Percentiles rank a stretch among this genome's conserved stretches.
Evolutionary conservation across 148 eudicot genomes (phyloP).

Genomic region (Chenopodium quinoa): DNA sequence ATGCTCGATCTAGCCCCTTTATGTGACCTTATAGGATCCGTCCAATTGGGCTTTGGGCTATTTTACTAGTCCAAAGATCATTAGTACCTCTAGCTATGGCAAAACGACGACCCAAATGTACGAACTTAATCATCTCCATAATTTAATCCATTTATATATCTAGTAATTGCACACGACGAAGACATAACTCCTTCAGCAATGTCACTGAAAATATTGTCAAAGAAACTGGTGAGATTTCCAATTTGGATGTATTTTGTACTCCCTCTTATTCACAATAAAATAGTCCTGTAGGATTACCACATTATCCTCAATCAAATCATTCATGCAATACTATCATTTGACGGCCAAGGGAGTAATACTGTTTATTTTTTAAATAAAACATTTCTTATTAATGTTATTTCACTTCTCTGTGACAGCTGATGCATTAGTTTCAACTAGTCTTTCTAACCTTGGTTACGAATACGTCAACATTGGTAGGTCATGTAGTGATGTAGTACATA

Average conservation of each 20-base stretch:
- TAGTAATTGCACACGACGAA: no score
- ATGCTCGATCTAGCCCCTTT: no score
- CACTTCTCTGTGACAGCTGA: slow-evolving; percentile 47
- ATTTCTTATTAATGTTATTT: not conserved
- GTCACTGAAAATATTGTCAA: slow-evolving; percentile 31
- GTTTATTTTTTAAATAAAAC: not conserved
- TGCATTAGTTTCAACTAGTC: slow-evolving; percentile 72
- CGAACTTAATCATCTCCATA: no score
- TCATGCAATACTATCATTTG: not conserved
- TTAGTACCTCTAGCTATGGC: no score
- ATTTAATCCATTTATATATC: no score
- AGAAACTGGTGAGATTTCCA: slow-evolving; percentile 32
- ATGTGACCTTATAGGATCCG: no score
- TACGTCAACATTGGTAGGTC: slow-evolving; percentile 70
- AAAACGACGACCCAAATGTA: no score
- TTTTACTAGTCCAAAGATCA: no score
- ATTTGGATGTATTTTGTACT: not conserved
- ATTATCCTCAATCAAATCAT: no score
- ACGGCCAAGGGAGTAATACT: not conserved
- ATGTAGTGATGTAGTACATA: not conserved
- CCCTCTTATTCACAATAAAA: not conserved
- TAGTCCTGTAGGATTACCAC: no score
- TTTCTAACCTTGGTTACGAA: slow-evolving; percentile 64
- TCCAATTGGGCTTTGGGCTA: no score
- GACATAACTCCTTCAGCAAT: not conserved